These are phyloP conservation scores for Globisporangium abappressorium DNA, from an alignment of 352 stramenopile genomes.

Conservation along the genomic window DNA sequence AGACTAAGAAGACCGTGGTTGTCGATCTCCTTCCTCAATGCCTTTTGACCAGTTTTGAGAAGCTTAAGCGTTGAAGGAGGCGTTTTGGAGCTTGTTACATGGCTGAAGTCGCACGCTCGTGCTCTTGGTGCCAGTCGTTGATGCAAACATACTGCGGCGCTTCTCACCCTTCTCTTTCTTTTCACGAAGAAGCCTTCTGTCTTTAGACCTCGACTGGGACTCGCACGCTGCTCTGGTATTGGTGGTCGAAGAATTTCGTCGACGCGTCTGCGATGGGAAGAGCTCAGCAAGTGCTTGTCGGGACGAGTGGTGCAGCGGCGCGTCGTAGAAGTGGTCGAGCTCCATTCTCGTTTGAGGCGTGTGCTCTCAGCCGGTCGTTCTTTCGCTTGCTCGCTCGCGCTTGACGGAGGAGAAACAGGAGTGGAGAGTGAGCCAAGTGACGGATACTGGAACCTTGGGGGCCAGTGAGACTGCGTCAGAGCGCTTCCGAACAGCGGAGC, in stretches of 20 bases:
- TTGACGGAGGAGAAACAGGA: not conserved
- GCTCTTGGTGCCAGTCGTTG: not conserved
- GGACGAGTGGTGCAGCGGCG: not conserved
- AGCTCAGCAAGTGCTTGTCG: not conserved
- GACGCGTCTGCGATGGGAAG: not conserved
- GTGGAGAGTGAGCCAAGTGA: not conserved
- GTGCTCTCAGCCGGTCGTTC: not conserved
- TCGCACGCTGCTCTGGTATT: not conserved
- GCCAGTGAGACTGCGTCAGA: not conserved
- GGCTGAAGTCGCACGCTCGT: not conserved
- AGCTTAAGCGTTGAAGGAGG: not conserved
- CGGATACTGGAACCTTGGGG: not conserved
- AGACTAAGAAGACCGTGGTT: not conserved
- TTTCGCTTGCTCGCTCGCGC: not conserved
- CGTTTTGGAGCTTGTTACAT: not conserved
- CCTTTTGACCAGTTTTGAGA: not conserved
- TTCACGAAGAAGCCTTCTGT: not conserved
- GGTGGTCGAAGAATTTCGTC: not conserved
- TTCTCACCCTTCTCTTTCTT: not conserved
- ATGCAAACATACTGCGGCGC: not conserved
- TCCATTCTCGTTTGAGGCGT: not conserved
- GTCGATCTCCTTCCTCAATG: not conserved
- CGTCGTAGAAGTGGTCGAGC: not conserved
- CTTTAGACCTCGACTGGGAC: not conserved
- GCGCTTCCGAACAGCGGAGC: not conserved